Evolutionary conservation across 2,329 filamentous ascomycete species (phyloP).

Genomic region (Penicillium janthinellum): DNA sequence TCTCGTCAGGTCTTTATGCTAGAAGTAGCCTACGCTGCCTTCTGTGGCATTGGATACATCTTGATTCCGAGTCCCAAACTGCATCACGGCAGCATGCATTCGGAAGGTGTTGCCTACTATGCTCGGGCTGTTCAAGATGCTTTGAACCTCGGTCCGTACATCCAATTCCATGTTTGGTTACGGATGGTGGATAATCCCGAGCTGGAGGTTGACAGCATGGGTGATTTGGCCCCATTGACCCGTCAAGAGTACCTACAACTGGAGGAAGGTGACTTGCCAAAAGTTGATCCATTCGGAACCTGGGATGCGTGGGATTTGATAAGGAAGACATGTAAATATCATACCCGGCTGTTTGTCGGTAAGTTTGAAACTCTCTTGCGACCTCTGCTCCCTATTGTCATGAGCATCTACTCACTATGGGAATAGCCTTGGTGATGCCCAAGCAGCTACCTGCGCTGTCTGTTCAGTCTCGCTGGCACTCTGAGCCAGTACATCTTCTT

Average conservation of each 20-base stretch:
- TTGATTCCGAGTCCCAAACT: conserved; percentile 76
- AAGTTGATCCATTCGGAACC: conserved; percentile 71
- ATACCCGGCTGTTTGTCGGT: conserved; percentile 79
- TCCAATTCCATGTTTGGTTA: conserved; percentile 78
- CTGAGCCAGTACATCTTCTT: conserved; percentile 62
- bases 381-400: neutral
- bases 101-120: conserved; percentile 67
- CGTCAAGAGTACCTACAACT: conserved; percentile 43
- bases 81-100: conserved; percentile 56
- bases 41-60: conserved; percentile 84
- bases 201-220: conserved; percentile 50
- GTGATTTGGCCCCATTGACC: conserved; percentile 47
- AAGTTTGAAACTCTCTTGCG: conserved; percentile 46
- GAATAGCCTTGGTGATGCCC: conserved; percentile 59
- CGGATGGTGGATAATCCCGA: conserved; percentile 78
- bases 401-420: conserved; percentile 18
- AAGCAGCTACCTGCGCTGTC: conserved; percentile 58
- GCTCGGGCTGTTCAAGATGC: conserved; percentile 81
- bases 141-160: conserved; percentile 70
- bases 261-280: conserved; percentile 42
- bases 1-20: conserved; percentile 88
- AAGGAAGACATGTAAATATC: conserved; percentile 82
- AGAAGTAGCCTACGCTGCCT: conserved; percentile 92
- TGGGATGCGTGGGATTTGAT: conserved; percentile 97
- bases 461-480: conserved; percentile 64